Conservation (phyloP, 1,139 yeast genomes). For the Geotrichum cucujoidarum region DNA sequence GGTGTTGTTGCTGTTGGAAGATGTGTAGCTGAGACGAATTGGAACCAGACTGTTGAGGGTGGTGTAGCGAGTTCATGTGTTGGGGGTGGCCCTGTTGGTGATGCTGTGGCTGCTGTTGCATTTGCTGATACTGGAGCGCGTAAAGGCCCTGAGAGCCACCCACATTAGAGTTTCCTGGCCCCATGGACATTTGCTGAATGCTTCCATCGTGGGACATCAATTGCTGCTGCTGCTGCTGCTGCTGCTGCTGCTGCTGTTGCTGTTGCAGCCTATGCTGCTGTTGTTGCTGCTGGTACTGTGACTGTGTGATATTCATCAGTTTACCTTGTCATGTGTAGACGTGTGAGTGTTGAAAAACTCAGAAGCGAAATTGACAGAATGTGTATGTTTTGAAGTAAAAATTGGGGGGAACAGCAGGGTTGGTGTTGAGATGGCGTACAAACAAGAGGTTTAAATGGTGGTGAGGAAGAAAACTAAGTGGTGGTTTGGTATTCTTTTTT, state of each 20-base stretch:
- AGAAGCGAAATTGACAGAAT: too few species aligned
- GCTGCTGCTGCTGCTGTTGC: constrained; percentile 14
- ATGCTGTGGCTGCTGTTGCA: constrained; percentile 11
- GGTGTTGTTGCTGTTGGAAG: constrained; percentile 31
- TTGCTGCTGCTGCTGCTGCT: constrained; percentile 13
- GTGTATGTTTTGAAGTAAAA: background rate
- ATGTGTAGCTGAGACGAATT: background rate
- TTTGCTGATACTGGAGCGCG: constrained; percentile 12
- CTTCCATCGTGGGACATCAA: constrained; percentile 12
- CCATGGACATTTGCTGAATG: constrained; percentile 16
- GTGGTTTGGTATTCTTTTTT: constrained; percentile 1
- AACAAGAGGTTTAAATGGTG: background rate
- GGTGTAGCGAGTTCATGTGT: constrained; percentile 1
- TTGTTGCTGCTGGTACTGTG: constrained; percentile 15
- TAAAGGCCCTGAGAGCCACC: constrained; percentile 7
- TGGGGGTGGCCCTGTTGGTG: constrained; percentile 7
- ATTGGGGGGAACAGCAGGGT: background rate
- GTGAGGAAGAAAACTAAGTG: background rate
- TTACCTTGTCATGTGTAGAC: constrained; percentile 13
- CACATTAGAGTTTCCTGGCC: constrained; percentile 6
- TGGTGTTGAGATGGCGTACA: background rate
- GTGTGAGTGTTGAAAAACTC: too few species aligned
- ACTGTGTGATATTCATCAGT: constrained; percentile 14
- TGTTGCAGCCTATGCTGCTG: constrained; percentile 15
- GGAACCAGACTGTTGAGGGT: constrained; percentile 3